Evolutionary conservation across 1,139 yeast species (phyloP), one percentile per base, ranked within the genome.

Genomic region (Sugiyamaella neomexicana): DNA sequence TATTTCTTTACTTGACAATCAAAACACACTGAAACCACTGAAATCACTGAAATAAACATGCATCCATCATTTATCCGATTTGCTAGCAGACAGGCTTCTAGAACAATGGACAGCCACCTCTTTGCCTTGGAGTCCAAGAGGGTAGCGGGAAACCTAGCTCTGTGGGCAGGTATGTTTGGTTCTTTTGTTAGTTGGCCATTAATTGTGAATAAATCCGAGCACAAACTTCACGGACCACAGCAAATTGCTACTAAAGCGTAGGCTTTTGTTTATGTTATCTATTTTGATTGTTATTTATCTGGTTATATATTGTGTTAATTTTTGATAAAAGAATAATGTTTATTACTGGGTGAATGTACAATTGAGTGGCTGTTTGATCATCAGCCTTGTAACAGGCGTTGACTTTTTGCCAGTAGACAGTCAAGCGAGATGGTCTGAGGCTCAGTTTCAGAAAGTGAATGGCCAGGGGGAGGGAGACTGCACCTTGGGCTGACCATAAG

Each of bases 91-190:
- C 51, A 47, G 13, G 51, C 45, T 15, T 17, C 39, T 25, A 39
- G 46, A 29, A 16, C 31, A 25, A 23, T 38, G 10, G 37, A 46
- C 1, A 31, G 16, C 39, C 45, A 47, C 31, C 37, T 47, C 15
- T 39, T 17, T 15, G 13, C 34, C 17, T 17, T 32, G 31, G 51
- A 40, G 17, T 37, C 42, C 13, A 47, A 40, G 29, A 39, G 44
- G 6, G 46, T 47, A 4, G n/a, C 39, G n/a, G 51, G 51, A 36
- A 47, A 47, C 32, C 39, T 47, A 16, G 51, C 34, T 9, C 40
- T 47, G n/a, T 47, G 51, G 51, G 51, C 46, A 39, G 31, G 42
- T n/a, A 41, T 47, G 40, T 47, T 47, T 34, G 45, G 51, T 5
- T 15, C 38, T 4, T 47, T 47, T 34, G 45, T 38, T 5, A 31